Base-by-base conservation (phyloP, 2,329 filamentous ascomycete species). In the Pseudogymnoascus sp. region DNA sequence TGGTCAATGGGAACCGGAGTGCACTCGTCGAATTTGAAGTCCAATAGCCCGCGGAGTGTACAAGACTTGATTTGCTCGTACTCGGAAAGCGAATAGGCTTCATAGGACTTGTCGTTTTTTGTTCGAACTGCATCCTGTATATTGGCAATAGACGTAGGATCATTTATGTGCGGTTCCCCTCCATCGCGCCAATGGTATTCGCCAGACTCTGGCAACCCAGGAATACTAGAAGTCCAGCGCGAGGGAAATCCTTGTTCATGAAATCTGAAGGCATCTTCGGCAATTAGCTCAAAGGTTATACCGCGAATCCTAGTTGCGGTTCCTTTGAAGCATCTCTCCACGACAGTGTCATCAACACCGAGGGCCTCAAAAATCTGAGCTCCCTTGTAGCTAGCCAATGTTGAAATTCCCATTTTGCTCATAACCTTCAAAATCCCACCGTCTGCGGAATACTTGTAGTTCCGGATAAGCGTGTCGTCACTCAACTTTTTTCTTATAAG, bases 401-500 rank as follows among this genome's bases (percentile, higher is more conserved):
- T 97, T 6, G 93, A 97, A 67, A 97, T 97, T 79, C 93, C 93
- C 93, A 97, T 97, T 82, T 97, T 97, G 75, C 89, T 94, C 93
- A 97, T 97, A 74, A 97, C 93, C 78, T 97, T 97, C 67, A 97
- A 81, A 67, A 97, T 96, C 78, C 93, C 93, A 72, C 93, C 93
- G 69, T 97, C 92, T 70, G 90, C 93, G 66, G 93, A 97, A 76
- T 95, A 90, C 79, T 95, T 96, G 83, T 97, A 97, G 80, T 97
- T 97, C 70, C 88, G 86, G 68, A 97, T 92, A 63, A 97, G 85
- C 70, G 87, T 83, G 65, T 96, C 88, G 63, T 94, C 85, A 19
- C 83, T 83, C 45, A 96, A 80, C 75, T 94, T 89, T 83, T 95
- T 96, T 75, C 92, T 89, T 75, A 97, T 95, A 66, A 97, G 80